Evolutionary conservation across 495 filamentous ascomycete species (phyloP), one percentile per base, ranked within the genome.

Genomic region (Lophiostoma macrostomum): DNA sequence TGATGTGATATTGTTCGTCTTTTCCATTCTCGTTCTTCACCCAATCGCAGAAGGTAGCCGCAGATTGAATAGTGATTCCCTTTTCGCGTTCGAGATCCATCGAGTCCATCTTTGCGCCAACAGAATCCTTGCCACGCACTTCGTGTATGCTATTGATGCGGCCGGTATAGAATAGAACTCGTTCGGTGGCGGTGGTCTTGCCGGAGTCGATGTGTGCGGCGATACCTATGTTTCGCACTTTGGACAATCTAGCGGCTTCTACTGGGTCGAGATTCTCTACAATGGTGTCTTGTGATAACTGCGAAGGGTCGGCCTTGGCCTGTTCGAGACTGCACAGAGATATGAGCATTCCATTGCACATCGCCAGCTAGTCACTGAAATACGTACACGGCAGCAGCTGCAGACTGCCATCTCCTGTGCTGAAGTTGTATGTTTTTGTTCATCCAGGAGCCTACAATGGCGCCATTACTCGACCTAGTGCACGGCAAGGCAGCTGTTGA

Each of bases 71-170:
- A 49, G 93, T 98, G 68, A 98, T 98, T 67, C 93, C 93, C 77
- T 96, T 93, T 67, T 98, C 93, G 67, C 93, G 79, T 71, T 99
- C 94, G 56, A 99, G 73, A 41, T 97, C 94, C 94, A 99, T 99
- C 7, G 90, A 96, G 77, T 99, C 94, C 94, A 99, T 99, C 74
- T 99, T 99, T 38, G 94, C 94, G 61, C 94, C 94, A 16, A 97
- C 90, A 30, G 85, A 82, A 74, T 99, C 94, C 61, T 89, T 89
- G 29, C 94, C 94, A 57, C 94, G 81, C 25, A 99, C 94, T 73
- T 99, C 94, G 72, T 99, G 94, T 60, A 99, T 97, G 4, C 90
- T 80, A 67, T 91, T 91, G 73, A 95, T 94, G 66, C 93, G 84
- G 52, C 94, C 94, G 24, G 94, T 99, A 71, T 99, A 99, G 79